Percentiles rank a stretch among this genome's conserved stretches.
phyloP scores from a whole-genome alignment of 495 filamentous ascomycete genomes.

The Pyronema domesticum region DNA sequence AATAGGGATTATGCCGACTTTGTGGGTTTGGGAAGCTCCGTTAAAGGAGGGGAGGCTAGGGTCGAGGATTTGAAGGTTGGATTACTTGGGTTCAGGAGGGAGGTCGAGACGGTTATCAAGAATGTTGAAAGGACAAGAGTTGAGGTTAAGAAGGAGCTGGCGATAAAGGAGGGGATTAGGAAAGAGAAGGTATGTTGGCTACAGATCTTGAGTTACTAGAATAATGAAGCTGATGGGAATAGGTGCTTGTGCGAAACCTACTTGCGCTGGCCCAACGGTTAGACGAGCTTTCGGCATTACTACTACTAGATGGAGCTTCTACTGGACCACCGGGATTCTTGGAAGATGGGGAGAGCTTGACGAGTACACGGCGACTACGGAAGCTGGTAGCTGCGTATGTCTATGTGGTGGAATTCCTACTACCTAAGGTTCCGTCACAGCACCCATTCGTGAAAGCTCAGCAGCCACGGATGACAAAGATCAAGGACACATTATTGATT shows the following conservation, averaged over 20 bases:
- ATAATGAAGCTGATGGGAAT: background rate
- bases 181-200: slow-evolving; percentile 28
- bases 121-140: slow-evolving; percentile 35
- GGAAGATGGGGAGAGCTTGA: slow-evolving; percentile 21
- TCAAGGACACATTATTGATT: slow-evolving; percentile 62
- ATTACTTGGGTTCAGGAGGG: slow-evolving; percentile 63
- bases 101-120: slow-evolving; percentile 43
- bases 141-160: slow-evolving; percentile 38
- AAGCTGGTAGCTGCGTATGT: slow-evolving; percentile 30
- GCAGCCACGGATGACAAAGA: slow-evolving; percentile 36
- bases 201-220: background rate
- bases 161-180: slow-evolving; percentile 36
- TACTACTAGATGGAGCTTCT: slow-evolving; percentile 26
- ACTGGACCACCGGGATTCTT: slow-evolving; percentile 3
- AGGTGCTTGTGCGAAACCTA: slow-evolving; percentile 40
- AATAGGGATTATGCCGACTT: slow-evolving; percentile 89
- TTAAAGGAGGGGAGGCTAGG: slow-evolving; percentile 77
- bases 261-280: slow-evolving; percentile 53
- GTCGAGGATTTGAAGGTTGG: slow-evolving; percentile 83
- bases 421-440: slow-evolving; percentile 29
- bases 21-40: slow-evolving; percentile 57
- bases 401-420: slow-evolving; percentile 26
- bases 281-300: slow-evolving; percentile 53
- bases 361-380: slow-evolving; percentile 27
- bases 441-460: slow-evolving; percentile 51